Base-by-base conservation (phyloP, 176 grass and related monocot genomes). In the Triticum dicoccoides region DNA sequence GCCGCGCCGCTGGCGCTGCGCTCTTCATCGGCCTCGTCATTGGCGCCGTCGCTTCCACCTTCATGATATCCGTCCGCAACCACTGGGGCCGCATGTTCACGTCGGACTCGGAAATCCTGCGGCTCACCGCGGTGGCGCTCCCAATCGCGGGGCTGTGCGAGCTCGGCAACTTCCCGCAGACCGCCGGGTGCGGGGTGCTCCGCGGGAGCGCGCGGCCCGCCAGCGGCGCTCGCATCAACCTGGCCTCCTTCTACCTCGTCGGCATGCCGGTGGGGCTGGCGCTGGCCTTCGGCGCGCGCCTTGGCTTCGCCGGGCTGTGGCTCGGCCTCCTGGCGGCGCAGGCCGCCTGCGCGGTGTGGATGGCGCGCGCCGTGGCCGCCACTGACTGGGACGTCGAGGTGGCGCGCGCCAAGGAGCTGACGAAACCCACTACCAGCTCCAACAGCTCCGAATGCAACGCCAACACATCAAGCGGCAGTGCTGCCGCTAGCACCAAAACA, bases 131-230 rank as follows among this genome's bases (percentile, higher is more conserved):
- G 4, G 82, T 92, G 61, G 97, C 97, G 21, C 92, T 99, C 82
- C 97, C 97, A 8, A 97, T 99, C 79, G 90, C 92, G 9, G 97
- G 97, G 2, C 90, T 99, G 64, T 99, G 97, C 87, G 97, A 99
- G 92, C 87, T 99, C 49, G 97, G 97, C 30, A 99, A 99, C 49
- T 96, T 92, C 86, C 97, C 94, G 45, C 97, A 99, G 87, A 99
- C 94, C 24, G 91, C 90, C 1, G 94, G 94, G 27, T 99, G 97
- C 88, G 97, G 97, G 51, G 94, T 99, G 34, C 88, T 99, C 23
- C 84, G 97, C 5, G 97, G 97, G 9, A 97, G 92, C 79, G 97
- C 97, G 5, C 80, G 92, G 25, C 97, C 97, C 0, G 82, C 64
- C 44, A 90, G 82, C 30, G 97, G 97, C 29, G 94, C 94, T 1